Evolutionary conservation across 371 early-diverging fungal species (phyloP), one percentile per base, ranked within the genome.

Genomic region (Dichotomocladium elegans): DNA sequence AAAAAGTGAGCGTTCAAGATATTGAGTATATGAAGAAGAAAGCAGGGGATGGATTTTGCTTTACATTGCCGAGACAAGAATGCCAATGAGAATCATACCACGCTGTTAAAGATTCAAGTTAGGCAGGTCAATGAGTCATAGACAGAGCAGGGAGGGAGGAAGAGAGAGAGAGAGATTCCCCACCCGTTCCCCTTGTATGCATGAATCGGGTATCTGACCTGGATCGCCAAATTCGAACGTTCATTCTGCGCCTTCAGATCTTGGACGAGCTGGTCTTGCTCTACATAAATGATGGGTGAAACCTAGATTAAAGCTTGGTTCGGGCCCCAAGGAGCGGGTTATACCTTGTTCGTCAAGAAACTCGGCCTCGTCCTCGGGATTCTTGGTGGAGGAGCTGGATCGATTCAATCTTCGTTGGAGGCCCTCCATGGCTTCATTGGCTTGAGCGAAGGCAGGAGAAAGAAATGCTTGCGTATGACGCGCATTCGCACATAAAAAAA

Each of bases 271-370:
- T 53, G 41, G 29, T 68, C 68, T 58, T 71, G 72, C 41, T 71
- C 72, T 71, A 30, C 8, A 43, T 24, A 35, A 34, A 35, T n/a
- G 12, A 35, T 25, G n/a, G 35, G 24, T 21, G 17, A 26, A 19
- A 5, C 27, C 0, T 0, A 17, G 11, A 31, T 29, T 25, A 17
- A n/a, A n/a, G n/a, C n/a, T n/a, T n/a, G n/a, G n/a, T n/a, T n/a
- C n/a, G n/a, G n/a, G n/a, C n/a, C n/a, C n/a, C n/a, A n/a, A n/a
- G n/a, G n/a, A n/a, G n/a, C n/a, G n/a, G n/a, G n/a, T n/a, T 40
- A 11, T 27, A 65, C 72, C 65, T 67, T 73, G 56, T 42, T 69
- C 74, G 47, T 73, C 74, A 4, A 69, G 47, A 15, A 56, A 66
- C 28, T 68, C 67, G 4, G 49, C 52, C 25, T 64, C 63, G 6